Base-by-base conservation (phyloP, 2,329 filamentous ascomycete species). In the Epichloe coenophiala region DNA sequence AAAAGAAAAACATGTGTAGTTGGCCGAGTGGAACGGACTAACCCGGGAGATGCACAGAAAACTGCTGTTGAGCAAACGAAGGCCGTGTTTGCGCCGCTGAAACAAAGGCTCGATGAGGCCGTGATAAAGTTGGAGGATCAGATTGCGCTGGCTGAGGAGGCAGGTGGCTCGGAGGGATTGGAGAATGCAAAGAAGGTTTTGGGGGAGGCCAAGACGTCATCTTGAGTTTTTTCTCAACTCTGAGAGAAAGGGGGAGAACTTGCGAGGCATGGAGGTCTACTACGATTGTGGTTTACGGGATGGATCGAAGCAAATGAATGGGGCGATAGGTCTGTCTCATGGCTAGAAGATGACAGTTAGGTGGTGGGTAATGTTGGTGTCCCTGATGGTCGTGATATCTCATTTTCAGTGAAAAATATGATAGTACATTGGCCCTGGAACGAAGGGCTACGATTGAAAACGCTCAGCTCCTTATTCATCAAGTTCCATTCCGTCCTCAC, bases 31-130 rank as follows among this genome's bases (percentile, higher is more conserved):
- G 27, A 31, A 1, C 8, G 27, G 11, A 36, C 45, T 51, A 8
- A 48, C 11, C n/a, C 7, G 19, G 33, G 11, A 2, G 13, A 4
- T 12, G 43, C 33, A n/a, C 38, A 95, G 89, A 78, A 79, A 70
- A 78, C 80, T 71, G 90, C 86, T 21, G 72, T 89, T n/a, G 81
- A 89, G 57, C 87, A 98, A 70, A 97, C 93, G 8, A 85, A 85
- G 64, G 85, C 82, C 51, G 80, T 97, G 31, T 85, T 97, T 59
- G 83, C 76, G 2, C 80, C 80, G 2, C 69, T 97, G 57, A 78
- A 77, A 59, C 65, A 78, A 61, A 84, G 87, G 61, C 88, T 96
- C 58, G 69, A 68, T 44, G 80, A 84, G 51, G 84, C 88, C 1
- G 71, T 90, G 40, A 72, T 77, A 51, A 87, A 83, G 62, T 73